phyloP scores from a whole-genome alignment of 805 yeast genomes.

The Blastobotrys peoriensis region DNA sequence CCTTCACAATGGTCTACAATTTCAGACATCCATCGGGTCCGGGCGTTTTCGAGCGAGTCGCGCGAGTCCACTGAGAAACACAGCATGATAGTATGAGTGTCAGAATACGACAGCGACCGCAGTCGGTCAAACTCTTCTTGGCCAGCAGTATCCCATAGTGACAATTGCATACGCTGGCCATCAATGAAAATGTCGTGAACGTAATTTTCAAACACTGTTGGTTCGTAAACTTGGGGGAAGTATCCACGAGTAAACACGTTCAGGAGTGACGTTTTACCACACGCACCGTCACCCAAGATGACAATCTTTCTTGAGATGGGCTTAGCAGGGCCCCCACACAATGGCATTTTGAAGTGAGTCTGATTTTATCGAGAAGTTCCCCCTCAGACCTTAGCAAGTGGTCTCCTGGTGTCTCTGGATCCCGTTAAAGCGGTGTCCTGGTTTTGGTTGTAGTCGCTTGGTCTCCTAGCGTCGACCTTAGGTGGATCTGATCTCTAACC shows the following conservation, averaged over 20 bases:
- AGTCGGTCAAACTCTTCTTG: slow-evolving; percentile 96
- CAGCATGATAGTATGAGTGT: slow-evolving; percentile 94
- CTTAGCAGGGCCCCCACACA: slow-evolving; percentile 34
- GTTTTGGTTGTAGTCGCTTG: too few species aligned
- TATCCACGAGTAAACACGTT: slow-evolving; percentile 96
- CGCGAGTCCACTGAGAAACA: slow-evolving; percentile 93
- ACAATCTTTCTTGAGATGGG: slow-evolving; percentile 83
- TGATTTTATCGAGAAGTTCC: too few species aligned
- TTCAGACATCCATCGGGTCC: slow-evolving; percentile 95
- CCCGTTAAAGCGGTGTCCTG: too few species aligned
- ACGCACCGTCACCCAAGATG: slow-evolving; percentile 96
- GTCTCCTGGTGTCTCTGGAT: too few species aligned
- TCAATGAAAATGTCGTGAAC: slow-evolving; percentile 96
- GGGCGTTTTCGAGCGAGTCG: slow-evolving; percentile 92
- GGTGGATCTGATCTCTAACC: too few species aligned
- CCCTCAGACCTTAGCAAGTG: too few species aligned
- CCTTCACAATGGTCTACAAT: slow-evolving; percentile 97
- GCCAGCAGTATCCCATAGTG: slow-evolving; percentile 98
- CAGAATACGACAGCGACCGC: slow-evolving; percentile 86
- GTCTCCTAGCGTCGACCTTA: too few species aligned
- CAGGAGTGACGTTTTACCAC: slow-evolving; percentile 92
- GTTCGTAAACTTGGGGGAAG: slow-evolving; percentile 97
- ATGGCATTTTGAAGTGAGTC: slow-evolving; percentile 27
- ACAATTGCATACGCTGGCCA: slow-evolving; percentile 83
- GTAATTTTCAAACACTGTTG: slow-evolving; percentile 95